These are phyloP conservation scores for Sequoia sempervirens DNA, from an alignment of 75 land plant species.

Conservation along the genomic window DNA sequence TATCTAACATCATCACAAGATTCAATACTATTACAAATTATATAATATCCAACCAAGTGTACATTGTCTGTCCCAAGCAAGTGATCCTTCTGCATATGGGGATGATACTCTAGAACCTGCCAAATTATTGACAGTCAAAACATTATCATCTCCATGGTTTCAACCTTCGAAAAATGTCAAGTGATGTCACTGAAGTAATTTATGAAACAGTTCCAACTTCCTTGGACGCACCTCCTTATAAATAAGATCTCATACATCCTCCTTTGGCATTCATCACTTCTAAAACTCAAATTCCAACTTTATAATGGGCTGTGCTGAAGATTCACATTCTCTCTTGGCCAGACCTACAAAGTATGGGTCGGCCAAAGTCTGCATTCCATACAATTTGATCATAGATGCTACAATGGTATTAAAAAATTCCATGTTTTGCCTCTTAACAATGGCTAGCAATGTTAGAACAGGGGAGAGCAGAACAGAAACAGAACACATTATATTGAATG, in stretches of 20 bases:
- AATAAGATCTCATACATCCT: constrained; percentile 41
- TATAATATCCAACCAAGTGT: background rate
- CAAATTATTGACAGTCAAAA: background rate
- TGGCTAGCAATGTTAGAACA: too few relatives aligned
- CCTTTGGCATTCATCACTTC: constrained; percentile 35
- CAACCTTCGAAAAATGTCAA: background rate
- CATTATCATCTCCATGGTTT: background rate
- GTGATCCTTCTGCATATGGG: constrained; percentile 42
- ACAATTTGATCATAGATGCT: background rate
- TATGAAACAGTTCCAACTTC: background rate
- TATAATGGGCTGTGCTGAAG: constrained; percentile 37
- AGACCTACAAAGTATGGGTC: background rate
- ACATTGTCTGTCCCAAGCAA: constrained; percentile 33
- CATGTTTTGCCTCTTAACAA: background rate
- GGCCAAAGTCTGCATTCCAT: constrained; percentile 1
- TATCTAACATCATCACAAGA: background rate
- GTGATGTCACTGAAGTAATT: background rate
- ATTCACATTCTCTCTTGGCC: constrained; percentile 16
- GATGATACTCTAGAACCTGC: constrained; percentile 49
- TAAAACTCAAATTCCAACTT: constrained; percentile 51
- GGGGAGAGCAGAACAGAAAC: too few relatives aligned
- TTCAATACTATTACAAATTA: background rate
- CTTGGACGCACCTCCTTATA: constrained; percentile 8
- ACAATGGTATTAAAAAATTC: background rate
- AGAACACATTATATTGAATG: too few relatives aligned